Conservation (phyloP, 2,329 filamentous ascomycete species). For the Salinomyces thailandicus region DNA sequence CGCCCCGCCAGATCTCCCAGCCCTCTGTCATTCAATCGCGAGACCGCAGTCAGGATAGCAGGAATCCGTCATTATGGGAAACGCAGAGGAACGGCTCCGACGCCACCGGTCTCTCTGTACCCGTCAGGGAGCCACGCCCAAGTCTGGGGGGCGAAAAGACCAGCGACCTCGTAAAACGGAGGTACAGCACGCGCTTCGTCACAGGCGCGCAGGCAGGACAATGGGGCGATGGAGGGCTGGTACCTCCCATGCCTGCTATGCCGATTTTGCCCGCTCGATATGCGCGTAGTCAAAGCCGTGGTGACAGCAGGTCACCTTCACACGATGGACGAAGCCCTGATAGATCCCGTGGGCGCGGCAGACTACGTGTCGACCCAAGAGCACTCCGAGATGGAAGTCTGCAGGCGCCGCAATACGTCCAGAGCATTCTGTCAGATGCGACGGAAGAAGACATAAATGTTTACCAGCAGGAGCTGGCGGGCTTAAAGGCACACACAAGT, state of each 20-base stretch:
- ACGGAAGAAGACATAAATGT: slow-evolving; percentile 77
- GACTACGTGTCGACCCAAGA: slow-evolving; percentile 62
- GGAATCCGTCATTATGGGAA: slow-evolving; percentile 15
- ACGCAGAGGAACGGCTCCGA: slow-evolving; percentile 11
- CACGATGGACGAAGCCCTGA: slow-evolving; percentile 28
- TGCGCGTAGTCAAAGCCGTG: slow-evolving; percentile 12
- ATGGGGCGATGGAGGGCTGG: slow-evolving; percentile 53
- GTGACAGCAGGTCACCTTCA: slow-evolving; percentile 10
- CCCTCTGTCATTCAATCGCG: slow-evolving; percentile 7
- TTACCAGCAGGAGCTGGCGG: slow-evolving; percentile 65
- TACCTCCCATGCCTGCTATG: slow-evolving; percentile 50
- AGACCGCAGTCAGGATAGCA: slow-evolving; percentile 12
- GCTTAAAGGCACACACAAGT: slow-evolving; percentile 66
- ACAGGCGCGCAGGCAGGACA: slow-evolving; percentile 54
- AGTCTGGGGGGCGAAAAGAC: slow-evolving; percentile 40
- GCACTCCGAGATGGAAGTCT: slow-evolving; percentile 71
- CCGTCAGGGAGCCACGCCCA: slow-evolving; percentile 12
- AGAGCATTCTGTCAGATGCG: slow-evolving; percentile 63
- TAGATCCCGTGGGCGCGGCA: slow-evolving; percentile 27
- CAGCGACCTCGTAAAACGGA: slow-evolving; percentile 79
- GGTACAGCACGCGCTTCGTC: slow-evolving; percentile 80
- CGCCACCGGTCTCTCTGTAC: slow-evolving; percentile 5
- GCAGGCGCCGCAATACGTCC: slow-evolving; percentile 59
- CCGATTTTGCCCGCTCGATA: slow-evolving; percentile 50
- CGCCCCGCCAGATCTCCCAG: slow-evolving; percentile 43